Conservation (phyloP, 2,329 filamentous ascomycete genomes). For the Xylaria sp. region DNA sequence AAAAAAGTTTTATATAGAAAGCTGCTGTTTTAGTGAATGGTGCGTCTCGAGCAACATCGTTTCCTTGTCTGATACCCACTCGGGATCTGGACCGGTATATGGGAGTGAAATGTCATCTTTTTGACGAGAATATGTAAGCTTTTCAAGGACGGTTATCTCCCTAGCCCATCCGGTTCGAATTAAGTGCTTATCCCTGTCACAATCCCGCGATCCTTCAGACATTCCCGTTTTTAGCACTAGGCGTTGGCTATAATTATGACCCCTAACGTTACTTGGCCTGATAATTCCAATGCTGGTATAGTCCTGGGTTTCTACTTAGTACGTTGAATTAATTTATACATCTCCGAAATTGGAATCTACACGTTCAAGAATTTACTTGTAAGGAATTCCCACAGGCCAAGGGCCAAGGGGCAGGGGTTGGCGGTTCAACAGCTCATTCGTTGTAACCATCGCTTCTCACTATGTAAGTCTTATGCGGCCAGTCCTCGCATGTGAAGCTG, state of each 20-base stretch:
- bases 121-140: not conserved
- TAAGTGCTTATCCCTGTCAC: constrained; percentile 1
- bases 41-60: not conserved
- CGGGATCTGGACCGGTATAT: not conserved
- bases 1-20: not conserved
- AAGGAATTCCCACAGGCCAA: not conserved
- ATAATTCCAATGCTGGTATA: not conserved
- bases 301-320: not conserved
- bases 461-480: constrained; percentile 17
- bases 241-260: not conserved
- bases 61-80: not conserved
- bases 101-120: not conserved
- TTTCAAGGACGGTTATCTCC: not conserved
- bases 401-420: not conserved
- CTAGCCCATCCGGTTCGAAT: not conserved
- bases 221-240: not conserved
- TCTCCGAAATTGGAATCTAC: not conserved
- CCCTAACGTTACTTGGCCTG: not conserved
- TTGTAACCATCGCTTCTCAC: too few relatives aligned
- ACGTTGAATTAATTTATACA: not conserved
- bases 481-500: not conserved
- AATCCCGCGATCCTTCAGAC: constrained; percentile 3
- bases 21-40: not conserved
- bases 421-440: constrained; percentile 6
- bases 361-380: not conserved